Conservation (phyloP, 2,329 filamentous ascomycete species). For the Escovopsis weberi region DNA sequence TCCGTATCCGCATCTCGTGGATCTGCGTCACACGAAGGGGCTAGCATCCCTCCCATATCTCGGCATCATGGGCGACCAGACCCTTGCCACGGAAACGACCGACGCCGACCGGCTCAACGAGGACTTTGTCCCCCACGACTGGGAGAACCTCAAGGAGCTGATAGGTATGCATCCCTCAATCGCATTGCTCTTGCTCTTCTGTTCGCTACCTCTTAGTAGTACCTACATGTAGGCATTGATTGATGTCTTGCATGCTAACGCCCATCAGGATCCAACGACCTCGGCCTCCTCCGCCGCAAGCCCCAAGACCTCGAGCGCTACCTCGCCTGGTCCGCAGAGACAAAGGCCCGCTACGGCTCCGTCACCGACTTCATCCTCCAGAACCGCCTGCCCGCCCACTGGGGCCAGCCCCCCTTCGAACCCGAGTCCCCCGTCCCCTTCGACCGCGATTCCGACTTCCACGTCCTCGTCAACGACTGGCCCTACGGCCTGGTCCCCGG, state of each 20-base stretch:
- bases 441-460: conserved; percentile 40
- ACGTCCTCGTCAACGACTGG: conserved; percentile 82
- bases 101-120: conserved; percentile 33
- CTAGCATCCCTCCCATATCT: no score
- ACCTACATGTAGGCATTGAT: background rate
- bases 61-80: conserved; percentile 26
- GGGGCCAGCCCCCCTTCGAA: conserved; percentile 47
- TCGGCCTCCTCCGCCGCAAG: conserved; percentile 62
- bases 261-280: conserved; percentile 36
- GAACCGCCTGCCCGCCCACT: conserved; percentile 51
- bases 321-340: conserved; percentile 58
- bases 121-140: conserved; percentile 55
- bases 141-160: conserved; percentile 57
- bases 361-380: conserved; percentile 66
- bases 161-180: conserved; percentile 30
- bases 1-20: no score
- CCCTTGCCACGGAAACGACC: background rate
- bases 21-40: no score
- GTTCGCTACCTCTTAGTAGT: background rate
- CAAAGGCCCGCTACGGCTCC: conserved; percentile 60
- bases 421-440: conserved; percentile 37
- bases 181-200: background rate
- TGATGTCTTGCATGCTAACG: no score
- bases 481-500: conserved; percentile 61
- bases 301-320: conserved; percentile 72